Evolutionary conservation across 129 eudicot genomes (phyloP).

Genomic region (Flaveria ramosissima): DNA sequence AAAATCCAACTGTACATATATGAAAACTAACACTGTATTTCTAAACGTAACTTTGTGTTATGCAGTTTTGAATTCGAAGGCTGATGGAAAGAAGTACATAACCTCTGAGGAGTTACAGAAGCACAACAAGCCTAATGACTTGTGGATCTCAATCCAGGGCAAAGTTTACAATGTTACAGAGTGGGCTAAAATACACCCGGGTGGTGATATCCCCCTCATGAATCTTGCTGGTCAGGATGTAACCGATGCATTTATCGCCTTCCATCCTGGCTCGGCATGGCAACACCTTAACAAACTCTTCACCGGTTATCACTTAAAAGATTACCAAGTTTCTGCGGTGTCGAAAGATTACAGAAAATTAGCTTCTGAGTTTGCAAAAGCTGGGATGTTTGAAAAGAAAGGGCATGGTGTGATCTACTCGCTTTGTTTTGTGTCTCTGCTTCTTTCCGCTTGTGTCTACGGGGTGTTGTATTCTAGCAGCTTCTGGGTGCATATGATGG

Average conservation of each 20-base stretch:
- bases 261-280: conserved; percentile 46
- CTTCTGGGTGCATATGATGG: conserved; percentile 35
- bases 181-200: conserved; percentile 47
- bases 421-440: conserved; percentile 34
- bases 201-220: conserved; percentile 41
- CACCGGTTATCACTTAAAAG: conserved; percentile 37
- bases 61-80: conserved; percentile 29
- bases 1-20: background rate
- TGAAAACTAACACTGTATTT: background rate
- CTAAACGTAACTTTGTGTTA: background rate
- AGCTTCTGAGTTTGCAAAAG: conserved; percentile 43
- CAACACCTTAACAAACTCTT: conserved; percentile 37
- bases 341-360: conserved; percentile 44
- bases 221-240: conserved; percentile 45
- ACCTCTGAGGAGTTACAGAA: conserved; percentile 38
- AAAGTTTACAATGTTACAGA: conserved; percentile 43
- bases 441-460: conserved; percentile 33
- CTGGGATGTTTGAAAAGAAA: conserved; percentile 48
- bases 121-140: conserved; percentile 40
- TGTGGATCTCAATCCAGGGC: conserved; percentile 45
- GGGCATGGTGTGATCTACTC: conserved; percentile 46
- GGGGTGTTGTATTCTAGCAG: conserved; percentile 37
- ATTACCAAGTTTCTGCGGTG: conserved; percentile 35
- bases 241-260: conserved; percentile 46
- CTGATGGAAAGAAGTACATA: conserved; percentile 38